Base-by-base conservation (phyloP, 768 basidiomycete species). In the Russula ochroleuca region DNA sequence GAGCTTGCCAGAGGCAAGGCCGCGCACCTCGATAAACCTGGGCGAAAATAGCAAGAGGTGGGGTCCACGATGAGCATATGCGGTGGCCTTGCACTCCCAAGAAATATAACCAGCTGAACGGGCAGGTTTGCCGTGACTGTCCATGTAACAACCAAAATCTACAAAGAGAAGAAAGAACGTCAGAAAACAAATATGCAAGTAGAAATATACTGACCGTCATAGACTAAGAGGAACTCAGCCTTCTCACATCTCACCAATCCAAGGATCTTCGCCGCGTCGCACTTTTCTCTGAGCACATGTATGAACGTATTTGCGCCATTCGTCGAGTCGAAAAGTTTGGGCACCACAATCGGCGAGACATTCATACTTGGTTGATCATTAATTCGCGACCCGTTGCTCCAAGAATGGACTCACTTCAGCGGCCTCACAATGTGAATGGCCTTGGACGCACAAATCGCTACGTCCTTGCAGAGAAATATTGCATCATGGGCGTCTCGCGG, bases 111-210 rank as follows among this genome's bases (percentile, higher is more conserved):
- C 79, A 5, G 76, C 78, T 49, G 79, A 79, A 45, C 88, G 86
- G 13, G 76, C 77, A 3, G 89, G 90, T 1, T 76, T 72, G 2
- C 92, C 92, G 65, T 84, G 79, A 60, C 83, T 86, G 61, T 86
- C 82, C 69, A 92, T 83, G 71, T 88, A 93, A 69, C 84, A 90
- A 15, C 91, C 92, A 45, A 92, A 75, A 33, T 81, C 92, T 92
- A 40, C 35, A 55, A 28, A 23, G 25, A n/a, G n/a, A 11, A 13
- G 21, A 21, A 11, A 7, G 3, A 47, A n/a, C n/a, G n/a, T 41
- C 35, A 57, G 35, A 59, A 28, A 28, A 47, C 33, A 52, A 25
- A 48, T 28, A 52, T 33, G 33, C 5, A 38, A 56, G 56, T 6
- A 23, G 45, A 28, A 4, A 38, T 43, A 15, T 54, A 71, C 85